Evolutionary conservation across 2,329 filamentous ascomycete species (phyloP).

Genomic region (Fusarium sororula): DNA sequence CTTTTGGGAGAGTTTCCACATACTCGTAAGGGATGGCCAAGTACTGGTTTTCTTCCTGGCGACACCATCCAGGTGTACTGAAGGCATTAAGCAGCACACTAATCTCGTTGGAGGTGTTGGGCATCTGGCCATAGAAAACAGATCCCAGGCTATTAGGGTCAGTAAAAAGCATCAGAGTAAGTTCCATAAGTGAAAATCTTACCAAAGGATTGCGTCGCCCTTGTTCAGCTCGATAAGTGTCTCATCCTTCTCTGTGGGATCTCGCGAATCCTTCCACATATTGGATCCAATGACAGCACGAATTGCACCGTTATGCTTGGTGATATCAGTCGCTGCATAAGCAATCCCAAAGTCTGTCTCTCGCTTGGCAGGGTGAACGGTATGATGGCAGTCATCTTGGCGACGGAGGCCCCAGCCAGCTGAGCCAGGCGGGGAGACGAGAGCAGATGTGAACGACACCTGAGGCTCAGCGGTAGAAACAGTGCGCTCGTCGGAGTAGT

Average conservation of each 20-base stretch:
- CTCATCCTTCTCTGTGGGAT: background rate
- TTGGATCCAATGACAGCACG: background rate
- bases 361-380: background rate
- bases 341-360: background rate
- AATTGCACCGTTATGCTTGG: background rate
- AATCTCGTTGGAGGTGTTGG: too few species aligned
- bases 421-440: background rate
- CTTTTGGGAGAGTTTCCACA: too few species aligned
- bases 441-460: background rate
- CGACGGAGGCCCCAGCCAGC: background rate
- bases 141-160: too few species aligned
- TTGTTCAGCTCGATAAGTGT: background rate
- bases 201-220: background rate
- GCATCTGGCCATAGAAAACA: too few species aligned
- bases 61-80: too few species aligned
- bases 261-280: background rate
- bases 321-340: background rate
- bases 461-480: background rate
- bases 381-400: background rate
- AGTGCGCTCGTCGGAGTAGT: background rate
- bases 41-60: too few species aligned
- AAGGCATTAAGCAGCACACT: too few species aligned
- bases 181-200: background rate
- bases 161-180: fast-evolving
- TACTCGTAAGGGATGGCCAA: too few species aligned